Evolutionary conservation across 805 yeast species (phyloP).

Genomic region (Starmerella khaoyaiensis): DNA sequence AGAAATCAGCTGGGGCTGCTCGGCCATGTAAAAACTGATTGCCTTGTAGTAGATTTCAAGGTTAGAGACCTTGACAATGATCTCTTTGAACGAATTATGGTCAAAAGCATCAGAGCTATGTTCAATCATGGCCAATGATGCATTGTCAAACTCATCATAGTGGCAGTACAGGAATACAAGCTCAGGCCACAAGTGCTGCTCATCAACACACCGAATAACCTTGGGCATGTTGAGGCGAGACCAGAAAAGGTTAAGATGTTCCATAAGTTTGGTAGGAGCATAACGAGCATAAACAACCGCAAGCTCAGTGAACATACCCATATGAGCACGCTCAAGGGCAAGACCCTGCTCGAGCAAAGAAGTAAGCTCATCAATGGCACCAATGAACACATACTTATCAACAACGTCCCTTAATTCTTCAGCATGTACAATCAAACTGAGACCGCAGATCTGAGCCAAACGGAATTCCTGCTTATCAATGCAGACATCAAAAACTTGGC

Average conservation of each 20-base stretch:
- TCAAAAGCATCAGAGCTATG: constrained; percentile 86
- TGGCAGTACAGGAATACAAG: constrained; percentile 92
- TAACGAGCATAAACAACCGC: constrained; percentile 85
- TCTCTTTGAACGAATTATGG: constrained; percentile 86
- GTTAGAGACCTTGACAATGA: constrained; percentile 86
- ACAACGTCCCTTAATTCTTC: constrained; percentile 91
- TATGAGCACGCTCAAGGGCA: constrained; percentile 95
- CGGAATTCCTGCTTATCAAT: constrained; percentile 89
- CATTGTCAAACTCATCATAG: constrained; percentile 98
- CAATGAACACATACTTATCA: constrained; percentile 70
- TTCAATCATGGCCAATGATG: constrained; percentile 92
- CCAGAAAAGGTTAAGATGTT: constrained; percentile 95
- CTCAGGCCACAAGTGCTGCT: constrained; percentile 92
- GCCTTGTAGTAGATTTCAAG: constrained; percentile 96
- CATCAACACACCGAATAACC: constrained; percentile 86
- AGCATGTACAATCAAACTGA: constrained; percentile 92
- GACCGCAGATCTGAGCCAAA: constrained; percentile 95
- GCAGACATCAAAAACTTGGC: constrained; percentile 94
- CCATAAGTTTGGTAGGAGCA: constrained; percentile 81
- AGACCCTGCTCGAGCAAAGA: constrained; percentile 90
- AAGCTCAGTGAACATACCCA: constrained; percentile 98
- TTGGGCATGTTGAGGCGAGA: constrained; percentile 95
- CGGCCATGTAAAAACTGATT: constrained; percentile 80
- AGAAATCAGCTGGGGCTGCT: constrained; percentile 80
- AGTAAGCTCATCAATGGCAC: constrained; percentile 83